Evolutionary conservation across 2,329 filamentous ascomycete genomes (phyloP).

Genomic region (Trichoderma sp.): DNA sequence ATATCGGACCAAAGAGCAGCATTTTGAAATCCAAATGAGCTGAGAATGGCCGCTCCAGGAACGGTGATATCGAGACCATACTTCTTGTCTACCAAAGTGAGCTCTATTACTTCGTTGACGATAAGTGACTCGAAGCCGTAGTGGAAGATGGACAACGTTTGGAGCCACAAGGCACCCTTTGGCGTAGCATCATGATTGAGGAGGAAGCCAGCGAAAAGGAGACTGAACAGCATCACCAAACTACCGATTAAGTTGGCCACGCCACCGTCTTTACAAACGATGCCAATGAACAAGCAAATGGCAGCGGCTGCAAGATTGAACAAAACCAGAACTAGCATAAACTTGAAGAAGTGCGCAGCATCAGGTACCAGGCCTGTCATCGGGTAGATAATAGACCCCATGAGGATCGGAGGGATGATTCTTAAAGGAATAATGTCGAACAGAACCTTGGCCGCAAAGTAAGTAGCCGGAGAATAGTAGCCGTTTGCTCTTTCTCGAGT

Average conservation of each 20-base stretch:
- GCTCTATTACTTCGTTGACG: constrained; percentile 90
- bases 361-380: constrained; percentile 93
- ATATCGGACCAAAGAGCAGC: constrained; percentile 82
- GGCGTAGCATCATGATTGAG: constrained; percentile 95
- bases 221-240: constrained; percentile 93
- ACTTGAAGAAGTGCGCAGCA: constrained; percentile 80
- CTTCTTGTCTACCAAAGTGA: constrained; percentile 89
- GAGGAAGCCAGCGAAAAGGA: constrained; percentile 89
- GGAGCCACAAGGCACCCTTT: constrained; percentile 79
- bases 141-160: constrained; percentile 94
- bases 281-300: constrained; percentile 94
- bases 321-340: constrained; percentile 85
- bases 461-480: constrained; percentile 91
- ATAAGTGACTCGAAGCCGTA: constrained; percentile 96
- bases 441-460: constrained; percentile 94
- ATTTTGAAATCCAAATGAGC: constrained; percentile 91
- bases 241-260: constrained; percentile 93
- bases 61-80: constrained; percentile 96
- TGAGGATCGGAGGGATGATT: constrained; percentile 88
- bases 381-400: constrained; percentile 93
- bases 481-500: constrained; percentile 92
- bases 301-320: constrained; percentile 94
- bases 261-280: constrained; percentile 85
- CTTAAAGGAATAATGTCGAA: constrained; percentile 96
- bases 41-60: constrained; percentile 88